These are phyloP conservation scores for Neoboletus subvelutipes DNA, from an alignment of 768 basidiomycete species.

Conservation along the genomic window DNA sequence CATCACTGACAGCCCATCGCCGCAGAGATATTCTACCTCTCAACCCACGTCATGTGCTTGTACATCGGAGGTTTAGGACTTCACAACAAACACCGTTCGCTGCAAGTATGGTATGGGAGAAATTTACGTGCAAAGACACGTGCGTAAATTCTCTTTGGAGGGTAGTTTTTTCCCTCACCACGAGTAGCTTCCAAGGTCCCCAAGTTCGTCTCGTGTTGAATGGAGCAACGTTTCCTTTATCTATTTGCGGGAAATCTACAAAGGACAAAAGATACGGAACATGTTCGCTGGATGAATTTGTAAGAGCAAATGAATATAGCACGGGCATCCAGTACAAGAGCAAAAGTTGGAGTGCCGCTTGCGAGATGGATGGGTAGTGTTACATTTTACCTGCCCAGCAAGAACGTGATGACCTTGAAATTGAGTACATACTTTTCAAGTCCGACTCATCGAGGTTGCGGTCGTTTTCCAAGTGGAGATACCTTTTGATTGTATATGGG, in stretches of 20 bases:
- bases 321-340: conserved; percentile 31
- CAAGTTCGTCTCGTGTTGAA: conserved; percentile 45
- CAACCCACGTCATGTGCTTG: conserved; percentile 24
- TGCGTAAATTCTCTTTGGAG: conserved; percentile 10
- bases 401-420: not conserved
- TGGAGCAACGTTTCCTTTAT: conserved; percentile 39
- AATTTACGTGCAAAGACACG: conserved; percentile 38
- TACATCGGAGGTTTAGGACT: conserved; percentile 37
- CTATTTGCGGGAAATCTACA: conserved; percentile 32
- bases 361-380: conserved; percentile 19
- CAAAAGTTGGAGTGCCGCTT: conserved; percentile 37
- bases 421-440: not conserved
- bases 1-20: not conserved
- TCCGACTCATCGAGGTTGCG: not conserved
- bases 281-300: conserved; percentile 39
- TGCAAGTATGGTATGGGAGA: conserved; percentile 45
- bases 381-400: not conserved
- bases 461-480: too few species aligned
- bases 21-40: conserved; percentile 36
- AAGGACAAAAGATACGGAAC: conserved; percentile 35
- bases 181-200: conserved; percentile 31
- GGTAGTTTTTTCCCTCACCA: not conserved
- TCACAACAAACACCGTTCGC: conserved; percentile 43
- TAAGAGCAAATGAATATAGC: conserved; percentile 27
- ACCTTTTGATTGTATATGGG: not conserved